A percentile compares a stretch with the other conserved stretches of the same genome.
phyloP scores from a whole-genome alignment of 73 alveolate species.

The Blepharisma stoltei region DNA sequence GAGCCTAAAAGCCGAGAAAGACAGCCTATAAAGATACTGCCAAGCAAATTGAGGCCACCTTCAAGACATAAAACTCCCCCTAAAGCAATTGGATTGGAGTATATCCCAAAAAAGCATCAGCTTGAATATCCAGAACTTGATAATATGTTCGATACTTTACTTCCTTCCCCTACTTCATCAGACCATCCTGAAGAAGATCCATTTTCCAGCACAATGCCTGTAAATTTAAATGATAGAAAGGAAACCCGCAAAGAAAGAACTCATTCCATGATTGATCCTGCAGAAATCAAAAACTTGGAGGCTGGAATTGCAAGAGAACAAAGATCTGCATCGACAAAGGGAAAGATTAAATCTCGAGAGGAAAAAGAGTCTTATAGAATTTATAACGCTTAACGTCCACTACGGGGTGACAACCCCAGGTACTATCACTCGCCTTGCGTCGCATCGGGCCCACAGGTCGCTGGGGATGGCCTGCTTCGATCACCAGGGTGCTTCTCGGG shows the following conservation, averaged over 20 bases:
- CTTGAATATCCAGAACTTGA: not conserved
- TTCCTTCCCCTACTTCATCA: not conserved
- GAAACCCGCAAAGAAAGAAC: not conserved
- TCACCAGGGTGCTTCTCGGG: too few relatives aligned
- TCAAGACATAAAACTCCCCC: not conserved
- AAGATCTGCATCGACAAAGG: not conserved
- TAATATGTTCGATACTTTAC: not conserved
- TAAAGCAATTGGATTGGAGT: not conserved
- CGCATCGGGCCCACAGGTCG: too few relatives aligned
- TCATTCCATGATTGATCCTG: not conserved
- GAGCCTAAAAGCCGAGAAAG: not conserved
- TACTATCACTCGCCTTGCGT: too few relatives aligned
- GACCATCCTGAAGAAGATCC: not conserved
- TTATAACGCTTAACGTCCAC: too few relatives aligned
- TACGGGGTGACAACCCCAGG: too few relatives aligned
- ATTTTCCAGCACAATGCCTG: constrained; percentile 19
- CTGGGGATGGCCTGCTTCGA: too few relatives aligned
- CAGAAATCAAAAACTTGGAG: not conserved
- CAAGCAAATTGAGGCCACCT: not conserved
- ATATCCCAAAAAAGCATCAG: not conserved
- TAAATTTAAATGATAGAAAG: not conserved
- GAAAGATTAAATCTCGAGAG: too few relatives aligned
- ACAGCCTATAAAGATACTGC: too few relatives aligned
- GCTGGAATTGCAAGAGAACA: not conserved
- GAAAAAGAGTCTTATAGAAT: constrained; percentile 25